Evolutionary conservation across 306 rosid genomes (phyloP), one percentile per base, ranked within the genome.

Genomic region (Bauhinia variegata): DNA sequence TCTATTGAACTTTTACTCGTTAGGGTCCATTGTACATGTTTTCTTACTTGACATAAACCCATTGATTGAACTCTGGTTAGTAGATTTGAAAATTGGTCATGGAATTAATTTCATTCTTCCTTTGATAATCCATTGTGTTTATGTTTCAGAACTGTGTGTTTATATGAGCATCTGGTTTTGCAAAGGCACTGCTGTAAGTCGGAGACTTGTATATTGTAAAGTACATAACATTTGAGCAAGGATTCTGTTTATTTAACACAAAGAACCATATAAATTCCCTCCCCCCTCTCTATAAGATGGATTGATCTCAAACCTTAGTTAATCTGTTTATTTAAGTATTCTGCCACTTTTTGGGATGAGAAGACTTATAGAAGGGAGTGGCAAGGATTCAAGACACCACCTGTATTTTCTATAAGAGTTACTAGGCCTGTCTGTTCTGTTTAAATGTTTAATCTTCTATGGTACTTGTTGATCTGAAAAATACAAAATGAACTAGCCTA

Each of bases 321-420:
- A 56, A 49, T 16, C 61, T 43, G 31, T 50, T 55, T 23, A 23
- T 23, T 55, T 28, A 13, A 32, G 3, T 12, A 12, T 39, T 41
- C 43, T 23, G 28, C 28, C 28, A 23, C 15, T 51, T 2, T 0
- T 13, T 46, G 46, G 16, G 10, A 11, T 18, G 31, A 44, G 38
- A 46, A 13, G 19, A 19, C 55, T 41, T 18, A 41, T 16, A 18
- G 0, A 36, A 36, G 18, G 6, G 50, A 13, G 55, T 5, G 10
- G 19, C 9, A 23, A 67, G 11, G 51, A 33, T 54, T 31, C 9
- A 9, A 17, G 62, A 59, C 19, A 11, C 5, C 14, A 16, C 43
- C 46, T 44, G 71, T 60, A 63, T 55, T 56, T 63, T 63, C 37
- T 60, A 17, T 1, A 23, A 61, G 28, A 32, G 18, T 30, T 62